These are phyloP conservation scores for Coprinopsis cinerea DNA, from an alignment of 768 basidiomycete genomes.

Conservation along the genomic window DNA sequence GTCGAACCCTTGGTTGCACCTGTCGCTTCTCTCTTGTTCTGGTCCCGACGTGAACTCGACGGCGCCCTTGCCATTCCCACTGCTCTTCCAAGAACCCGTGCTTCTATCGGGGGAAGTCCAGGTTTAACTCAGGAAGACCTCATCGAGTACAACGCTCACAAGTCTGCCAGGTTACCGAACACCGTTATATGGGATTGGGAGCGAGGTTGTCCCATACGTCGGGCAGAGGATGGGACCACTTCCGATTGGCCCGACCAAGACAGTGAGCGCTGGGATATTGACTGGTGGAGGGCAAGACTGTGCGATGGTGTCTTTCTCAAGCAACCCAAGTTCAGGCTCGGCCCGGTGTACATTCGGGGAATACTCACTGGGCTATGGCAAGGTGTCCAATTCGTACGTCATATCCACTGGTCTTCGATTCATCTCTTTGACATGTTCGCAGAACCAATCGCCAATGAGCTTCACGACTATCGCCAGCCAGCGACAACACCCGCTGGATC, in stretches of 20 bases:
- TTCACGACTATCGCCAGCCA: conserved; percentile 13
- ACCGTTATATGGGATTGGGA: conserved; percentile 17
- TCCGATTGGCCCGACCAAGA: conserved; percentile 16
- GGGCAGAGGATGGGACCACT: conserved; percentile 10
- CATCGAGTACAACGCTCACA: conserved; percentile 42
- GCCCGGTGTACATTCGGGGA: conserved; percentile 43
- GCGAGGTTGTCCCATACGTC: conserved; percentile 8
- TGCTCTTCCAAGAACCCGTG: conserved; percentile 27
- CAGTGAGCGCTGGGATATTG: conserved; percentile 48
- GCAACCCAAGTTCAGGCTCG: conserved; percentile 23
- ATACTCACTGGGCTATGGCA: conserved; percentile 53
- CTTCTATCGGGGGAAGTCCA: conserved; percentile 15
- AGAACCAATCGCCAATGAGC: background rate
- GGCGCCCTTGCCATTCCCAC: conserved; percentile 36
- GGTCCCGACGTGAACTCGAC: conserved; percentile 48
- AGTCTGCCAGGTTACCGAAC: conserved; percentile 7
- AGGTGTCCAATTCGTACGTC: conserved; percentile 55
- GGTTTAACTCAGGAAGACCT: conserved; percentile 55
- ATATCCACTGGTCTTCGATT: background rate
- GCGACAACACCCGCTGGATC: conserved; percentile 4
- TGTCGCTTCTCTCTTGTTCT: conserved; percentile 60
- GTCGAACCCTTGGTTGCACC: conserved; percentile 40
- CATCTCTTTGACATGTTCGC: background rate
- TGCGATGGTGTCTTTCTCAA: conserved; percentile 32
- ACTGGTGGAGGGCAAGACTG: conserved; percentile 48